Percentiles rank a stretch among this genome's conserved stretches.
Conservation (phyloP, 2,329 filamentous ascomycete genomes). For the Colletotrichum sp. region DNA sequence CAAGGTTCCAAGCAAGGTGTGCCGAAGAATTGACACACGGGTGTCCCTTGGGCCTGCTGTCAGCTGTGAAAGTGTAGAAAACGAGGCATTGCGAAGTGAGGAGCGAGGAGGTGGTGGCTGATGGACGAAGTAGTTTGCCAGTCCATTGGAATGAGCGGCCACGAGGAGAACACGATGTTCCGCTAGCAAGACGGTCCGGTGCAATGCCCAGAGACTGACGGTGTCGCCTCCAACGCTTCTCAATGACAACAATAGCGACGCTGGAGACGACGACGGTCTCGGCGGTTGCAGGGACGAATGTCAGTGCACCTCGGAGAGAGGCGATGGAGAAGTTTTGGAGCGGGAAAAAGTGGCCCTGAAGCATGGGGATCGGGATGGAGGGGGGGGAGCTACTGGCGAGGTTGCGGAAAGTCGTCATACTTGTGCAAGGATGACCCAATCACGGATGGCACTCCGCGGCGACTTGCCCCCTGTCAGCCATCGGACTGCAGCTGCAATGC, state of each 20-base stretch:
- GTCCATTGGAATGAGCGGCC: background rate
- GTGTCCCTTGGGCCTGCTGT: background rate
- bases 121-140: background rate
- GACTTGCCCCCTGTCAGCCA: slow-evolving; percentile 4
- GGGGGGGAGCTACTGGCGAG: background rate
- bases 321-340: slow-evolving; percentile 1
- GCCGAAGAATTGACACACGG: background rate
- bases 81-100: background rate
- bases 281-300: background rate
- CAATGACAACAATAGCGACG: background rate
- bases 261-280: background rate
- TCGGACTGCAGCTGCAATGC: slow-evolving; percentile 13
- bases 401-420: slow-evolving; percentile 17
- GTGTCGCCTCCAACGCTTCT: background rate
- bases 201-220: background rate
- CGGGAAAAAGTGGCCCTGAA: slow-evolving; percentile 12
- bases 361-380: background rate
- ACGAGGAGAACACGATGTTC: background rate
- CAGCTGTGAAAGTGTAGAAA: background rate
- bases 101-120: background rate
- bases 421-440: slow-evolving; percentile 16
- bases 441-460: background rate
- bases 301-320: background rate
- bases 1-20: background rate
- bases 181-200: background rate